Evolutionary conservation across 495 filamentous ascomycete genomes (phyloP).

Genomic region (Aspergillus diversus): DNA sequence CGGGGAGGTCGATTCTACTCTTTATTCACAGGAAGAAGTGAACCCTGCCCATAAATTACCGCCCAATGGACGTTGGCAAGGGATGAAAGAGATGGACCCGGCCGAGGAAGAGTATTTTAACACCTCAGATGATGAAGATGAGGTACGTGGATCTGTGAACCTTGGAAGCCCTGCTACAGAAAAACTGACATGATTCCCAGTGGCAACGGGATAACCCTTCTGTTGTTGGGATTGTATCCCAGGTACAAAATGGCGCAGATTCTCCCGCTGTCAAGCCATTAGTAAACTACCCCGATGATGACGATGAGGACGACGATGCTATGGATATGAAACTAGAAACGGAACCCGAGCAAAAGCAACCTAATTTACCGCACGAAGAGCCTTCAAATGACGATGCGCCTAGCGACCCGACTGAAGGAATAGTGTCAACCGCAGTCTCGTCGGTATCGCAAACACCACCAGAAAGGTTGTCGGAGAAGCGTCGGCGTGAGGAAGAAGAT

Average conservation of each 20-base stretch:
- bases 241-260: slow-evolving; percentile 44
- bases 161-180: neutral
- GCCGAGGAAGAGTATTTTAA: slow-evolving; percentile 96
- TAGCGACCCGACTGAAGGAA: slow-evolving; percentile 28
- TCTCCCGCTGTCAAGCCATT: slow-evolving; percentile 70
- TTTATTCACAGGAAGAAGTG: slow-evolving; percentile 53
- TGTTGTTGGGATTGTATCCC: slow-evolving; percentile 27
- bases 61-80: slow-evolving; percentile 72
- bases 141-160: slow-evolving; percentile 48
- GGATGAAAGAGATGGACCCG: slow-evolving; percentile 81
- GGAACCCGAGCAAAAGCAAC: slow-evolving; percentile 27
- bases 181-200: slow-evolving; percentile 28
- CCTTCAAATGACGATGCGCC: slow-evolving; percentile 24
- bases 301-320: slow-evolving; percentile 70
- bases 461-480: slow-evolving; percentile 86
- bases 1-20: slow-evolving; percentile 56
- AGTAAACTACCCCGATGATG: slow-evolving; percentile 90
- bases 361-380: slow-evolving; percentile 14
- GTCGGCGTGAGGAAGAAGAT: slow-evolving; percentile 87
- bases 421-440: slow-evolving; percentile 36
- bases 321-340: slow-evolving; percentile 53
- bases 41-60: slow-evolving; percentile 56
- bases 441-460: slow-evolving; percentile 51
- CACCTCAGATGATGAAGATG: slow-evolving; percentile 84
- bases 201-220: slow-evolving; percentile 40